Base-by-base conservation (phyloP, 441 rosid species). In the Gossypium trilobum region DNA sequence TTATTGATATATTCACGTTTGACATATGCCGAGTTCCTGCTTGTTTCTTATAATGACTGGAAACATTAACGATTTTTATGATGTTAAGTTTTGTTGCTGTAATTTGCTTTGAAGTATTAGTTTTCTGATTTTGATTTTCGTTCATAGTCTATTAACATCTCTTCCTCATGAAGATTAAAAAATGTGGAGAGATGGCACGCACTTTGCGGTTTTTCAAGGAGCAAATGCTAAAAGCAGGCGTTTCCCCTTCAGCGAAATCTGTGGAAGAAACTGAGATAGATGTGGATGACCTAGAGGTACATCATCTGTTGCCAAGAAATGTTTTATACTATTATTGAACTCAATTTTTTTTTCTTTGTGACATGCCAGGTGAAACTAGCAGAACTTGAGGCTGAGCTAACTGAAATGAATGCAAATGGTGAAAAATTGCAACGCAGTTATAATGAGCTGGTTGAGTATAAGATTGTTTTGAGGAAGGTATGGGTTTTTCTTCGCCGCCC, bases 371-470 rank as follows among this genome's bases (percentile, higher is more conserved):
- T 84, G 4, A 95, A 87, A 85, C 93, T 91, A 54, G 95, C 85
- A 79, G 97, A 89, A 74, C 88, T 91, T 65, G 99, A 91, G 83
- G 94, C 93, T 29, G 99, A 92, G 79, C 87, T 92, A 66, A 76
- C 84, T 68, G 99, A 92, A 75, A 91, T 92, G 80, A 95, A 89
- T 86, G 88, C 90, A 71, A 95, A 92, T 80, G 85, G 85, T 74
- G 91, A 88, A 52, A 91, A 88, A 70, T 78, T 95, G 79, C 95
- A 85, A 76, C 87, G 91, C 8, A 46, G 89, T 64, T 85, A 88
- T 83, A 90, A 85, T 78, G 98, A 95, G 78, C 87, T 91, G 25
- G 33, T 84, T 42, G 98, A 95, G 80, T 95, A 85, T 78, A 95
- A 88, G 77, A 83, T 92, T 73, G 91, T 92, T 48, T 85, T 92